A percentile compares a stretch with the other conserved stretches of the same genome.
Evolutionary conservation across 106 monocot species (phyloP).

Genomic region (Dendrobium huoshanense): DNA sequence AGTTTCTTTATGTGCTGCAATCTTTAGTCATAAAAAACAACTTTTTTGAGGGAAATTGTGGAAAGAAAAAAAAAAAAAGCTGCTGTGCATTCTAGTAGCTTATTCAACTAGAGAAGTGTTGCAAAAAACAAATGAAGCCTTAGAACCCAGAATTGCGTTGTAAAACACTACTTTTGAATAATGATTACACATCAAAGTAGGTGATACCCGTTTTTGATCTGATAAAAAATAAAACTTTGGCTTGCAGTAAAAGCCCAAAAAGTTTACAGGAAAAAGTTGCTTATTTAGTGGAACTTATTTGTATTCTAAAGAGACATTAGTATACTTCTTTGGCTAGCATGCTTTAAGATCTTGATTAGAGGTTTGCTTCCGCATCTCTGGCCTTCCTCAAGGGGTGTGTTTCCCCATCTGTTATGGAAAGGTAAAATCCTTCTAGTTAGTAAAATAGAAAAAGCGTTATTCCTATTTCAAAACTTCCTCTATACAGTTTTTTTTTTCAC

Average conservation of each 20-base stretch:
- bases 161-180: not conserved
- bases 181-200: not conserved
- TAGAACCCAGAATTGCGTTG: not conserved
- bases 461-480: not conserved
- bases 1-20: not conserved
- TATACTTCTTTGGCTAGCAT: conserved; percentile 17
- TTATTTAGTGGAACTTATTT: not conserved
- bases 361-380: conserved; percentile 61
- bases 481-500: not conserved
- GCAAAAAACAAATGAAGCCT: not conserved
- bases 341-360: conserved; percentile 47
- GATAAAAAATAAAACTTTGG: not conserved
- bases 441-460: not conserved
- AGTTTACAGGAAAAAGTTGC: not conserved
- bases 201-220: not conserved
- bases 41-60: not conserved
- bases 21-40: not conserved
- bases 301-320: not conserved
- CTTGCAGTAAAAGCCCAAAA: not conserved
- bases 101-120: not conserved
- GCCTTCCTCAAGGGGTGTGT: conserved; percentile 64
- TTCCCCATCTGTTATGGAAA: conserved; percentile 48
- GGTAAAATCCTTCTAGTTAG: not conserved
- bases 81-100: not conserved
- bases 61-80: not conserved